phyloP scores from a whole-genome alignment of 805 yeast genomes.

The Candida tammaniensis region DNA sequence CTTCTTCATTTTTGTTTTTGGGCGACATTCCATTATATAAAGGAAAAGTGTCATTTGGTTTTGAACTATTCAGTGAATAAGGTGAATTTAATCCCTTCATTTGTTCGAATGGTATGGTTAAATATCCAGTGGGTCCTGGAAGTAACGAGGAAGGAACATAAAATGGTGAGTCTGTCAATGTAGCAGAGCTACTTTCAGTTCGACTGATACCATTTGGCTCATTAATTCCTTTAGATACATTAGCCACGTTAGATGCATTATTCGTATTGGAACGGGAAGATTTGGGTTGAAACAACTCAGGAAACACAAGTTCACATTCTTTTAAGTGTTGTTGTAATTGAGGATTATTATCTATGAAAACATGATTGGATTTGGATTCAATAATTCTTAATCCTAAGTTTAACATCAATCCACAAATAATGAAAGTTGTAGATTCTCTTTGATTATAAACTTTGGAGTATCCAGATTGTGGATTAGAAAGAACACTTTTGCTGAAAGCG shows the following conservation, averaged over 20 bases:
- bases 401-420: conserved; percentile 20
- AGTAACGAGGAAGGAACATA: conserved; percentile 4
- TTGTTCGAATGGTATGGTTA: conserved; percentile 8
- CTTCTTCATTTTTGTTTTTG: background rate
- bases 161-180: conserved; percentile 5
- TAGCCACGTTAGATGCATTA: background rate
- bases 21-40: background rate
- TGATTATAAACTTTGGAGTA: conserved; percentile 12
- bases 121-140: conserved; percentile 16
- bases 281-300: conserved; percentile 13
- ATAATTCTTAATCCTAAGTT: conserved; percentile 20
- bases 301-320: conserved; percentile 17
- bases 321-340: conserved; percentile 16
- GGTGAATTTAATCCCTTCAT: background rate
- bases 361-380: conserved; percentile 16
- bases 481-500: conserved; percentile 10
- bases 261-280: background rate
- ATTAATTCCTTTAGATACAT: background rate
- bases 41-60: no score
- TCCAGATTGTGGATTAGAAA: background rate
- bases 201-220: background rate
- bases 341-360: conserved; percentile 17
- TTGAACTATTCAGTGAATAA: no score
- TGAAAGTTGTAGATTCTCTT: conserved; percentile 18
- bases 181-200: no score